phyloP scores from a whole-genome alignment of 2,329 filamentous ascomycete species.

The Mycosphaerella arachidis region DNA sequence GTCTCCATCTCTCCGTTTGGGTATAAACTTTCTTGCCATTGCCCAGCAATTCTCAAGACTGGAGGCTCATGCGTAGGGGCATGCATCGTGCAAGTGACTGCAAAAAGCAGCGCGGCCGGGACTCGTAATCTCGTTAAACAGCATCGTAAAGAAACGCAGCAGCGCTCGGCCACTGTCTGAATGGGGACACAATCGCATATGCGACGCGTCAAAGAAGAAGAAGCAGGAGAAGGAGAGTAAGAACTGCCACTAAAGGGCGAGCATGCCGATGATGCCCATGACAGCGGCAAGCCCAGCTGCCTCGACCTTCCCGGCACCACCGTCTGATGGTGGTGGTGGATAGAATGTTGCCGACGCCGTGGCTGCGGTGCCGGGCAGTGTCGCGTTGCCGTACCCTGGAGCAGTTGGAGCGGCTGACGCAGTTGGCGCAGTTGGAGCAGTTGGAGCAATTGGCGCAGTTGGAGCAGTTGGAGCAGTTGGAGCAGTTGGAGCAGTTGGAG shows the following conservation, averaged over 20 bases:
- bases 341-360: slow-evolving; percentile 6
- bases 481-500: too few species aligned
- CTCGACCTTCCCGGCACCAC: slow-evolving; percentile 17
- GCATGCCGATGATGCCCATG: slow-evolving; percentile 20
- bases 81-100: slow-evolving; percentile 7
- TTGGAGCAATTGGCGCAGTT: background rate
- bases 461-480: background rate
- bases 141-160: slow-evolving; percentile 1
- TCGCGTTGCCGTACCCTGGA: slow-evolving; percentile 16
- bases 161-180: background rate
- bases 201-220: slow-evolving; percentile 8
- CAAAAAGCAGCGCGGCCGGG: background rate
- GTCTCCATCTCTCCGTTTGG: slow-evolving; percentile 8
- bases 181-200: background rate
- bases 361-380: slow-evolving; percentile 7
- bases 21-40: slow-evolving; percentile 7
- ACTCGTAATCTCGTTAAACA: slow-evolving; percentile 3
- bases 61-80: slow-evolving; percentile 1
- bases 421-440: too few species aligned
- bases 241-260: slow-evolving; percentile 6
- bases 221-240: slow-evolving; percentile 8
- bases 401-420: background rate
- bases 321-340: slow-evolving; percentile 9
- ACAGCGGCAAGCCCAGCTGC: slow-evolving; percentile 17
- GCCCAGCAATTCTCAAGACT: slow-evolving; percentile 9